Conservation (phyloP, 805 yeast genomes). For the Saccharomycopsis lassenensis region DNA sequence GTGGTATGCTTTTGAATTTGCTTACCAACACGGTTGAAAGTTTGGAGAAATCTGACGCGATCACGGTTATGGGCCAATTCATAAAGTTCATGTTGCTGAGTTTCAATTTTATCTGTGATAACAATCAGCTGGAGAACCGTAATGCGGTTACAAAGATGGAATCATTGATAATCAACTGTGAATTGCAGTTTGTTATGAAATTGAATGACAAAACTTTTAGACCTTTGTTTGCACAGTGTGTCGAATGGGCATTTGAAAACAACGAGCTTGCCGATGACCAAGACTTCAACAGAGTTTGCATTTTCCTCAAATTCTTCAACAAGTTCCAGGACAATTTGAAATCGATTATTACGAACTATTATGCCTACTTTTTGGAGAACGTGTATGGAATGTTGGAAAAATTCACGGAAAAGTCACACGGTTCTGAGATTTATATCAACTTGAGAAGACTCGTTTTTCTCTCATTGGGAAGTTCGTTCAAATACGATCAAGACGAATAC, state of each 20-base stretch:
- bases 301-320: constrained; percentile 80
- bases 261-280: constrained; percentile 34
- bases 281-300: constrained; percentile 35
- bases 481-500: constrained; percentile 84
- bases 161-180: constrained; percentile 60
- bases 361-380: constrained; percentile 75
- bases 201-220: constrained; percentile 89
- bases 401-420: constrained; percentile 34
- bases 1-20: constrained; percentile 61
- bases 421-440: constrained; percentile 35
- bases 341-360: constrained; percentile 82
- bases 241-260: constrained; percentile 80
- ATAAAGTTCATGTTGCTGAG: constrained; percentile 57
- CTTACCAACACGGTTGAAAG: constrained; percentile 56
- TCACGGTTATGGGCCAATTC: constrained; percentile 49
- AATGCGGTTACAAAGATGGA: constrained; percentile 78
- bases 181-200: constrained; percentile 72
- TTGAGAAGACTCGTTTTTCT: constrained; percentile 65
- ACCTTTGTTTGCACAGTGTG: constrained; percentile 78
- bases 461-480: constrained; percentile 71
- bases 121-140: constrained; percentile 40
- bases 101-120: constrained; percentile 39
- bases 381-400: constrained; percentile 44
- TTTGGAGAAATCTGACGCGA: constrained; percentile 61
- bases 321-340: constrained; percentile 73